Base-by-base conservation (phyloP, 805 yeast species). In the Monosporozyma solicola region DNA sequence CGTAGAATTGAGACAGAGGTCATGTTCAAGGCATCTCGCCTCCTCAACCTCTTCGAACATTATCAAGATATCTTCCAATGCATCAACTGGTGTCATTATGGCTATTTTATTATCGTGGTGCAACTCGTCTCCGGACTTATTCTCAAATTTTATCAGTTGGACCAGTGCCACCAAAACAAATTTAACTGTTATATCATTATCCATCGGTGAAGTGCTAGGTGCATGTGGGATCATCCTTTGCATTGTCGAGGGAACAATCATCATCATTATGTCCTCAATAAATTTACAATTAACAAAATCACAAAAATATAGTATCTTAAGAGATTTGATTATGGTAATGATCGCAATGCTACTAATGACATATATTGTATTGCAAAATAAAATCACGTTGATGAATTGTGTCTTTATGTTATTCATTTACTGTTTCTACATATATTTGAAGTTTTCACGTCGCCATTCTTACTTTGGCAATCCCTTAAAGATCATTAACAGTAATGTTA, bases 161-260 rank as follows among this genome's bases (percentile, higher is more conserved):
- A 63, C 67, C 9, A 51, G 55, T 16, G 55, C 61, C 4, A 33
- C 16, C n/a, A 22, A 41, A 6, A 22, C 25, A 22, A 52, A 59
- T 3, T 52, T 61, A 8, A 57, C 57, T 24, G 59, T 64, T 4
- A 68, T 66, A 5, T 61, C 66, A 7, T 53, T 69, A 8, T 69
- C 73, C 1, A 51, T 69, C 7, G 71, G 73, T 39, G 73, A 69
- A 53, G 71, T 69, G 1, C 48, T 69, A 13, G 73, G 73, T 2
- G 67, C 73, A 3, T 67, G 72, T 55, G 73, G 73, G 15, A 67
- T 68, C 25, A 68, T 69, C 5, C 48, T 69, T 29, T 69, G 72
- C 51, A 59, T 69, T 15, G 72, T 69, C 0, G 60, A 59, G 41
- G 73, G 73, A 7, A 62, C 69, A 1, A 59, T 68, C 3, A 61